A percentile compares a stretch with the other conserved stretches of the same genome.
Conservation (phyloP, 345 rosid species). For the Kandelia obovata region DNA sequence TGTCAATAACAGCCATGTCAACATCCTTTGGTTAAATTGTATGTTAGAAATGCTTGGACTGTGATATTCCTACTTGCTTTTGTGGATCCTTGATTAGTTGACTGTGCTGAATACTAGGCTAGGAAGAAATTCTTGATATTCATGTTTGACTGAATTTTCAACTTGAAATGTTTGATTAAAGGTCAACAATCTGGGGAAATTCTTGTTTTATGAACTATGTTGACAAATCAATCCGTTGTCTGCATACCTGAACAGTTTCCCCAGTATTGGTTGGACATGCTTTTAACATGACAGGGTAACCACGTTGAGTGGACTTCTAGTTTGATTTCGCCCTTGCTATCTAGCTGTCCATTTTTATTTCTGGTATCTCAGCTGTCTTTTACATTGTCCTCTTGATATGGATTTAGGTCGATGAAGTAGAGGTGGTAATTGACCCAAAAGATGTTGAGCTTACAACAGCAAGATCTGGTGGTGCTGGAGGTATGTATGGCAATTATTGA, state of each 20-base stretch:
- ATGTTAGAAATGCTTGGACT: neutral
- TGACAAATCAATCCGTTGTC: neutral
- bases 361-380: neutral
- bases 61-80: neutral
- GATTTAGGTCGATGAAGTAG: slow-evolving; percentile 88
- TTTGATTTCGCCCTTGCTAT: neutral
- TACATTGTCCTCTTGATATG: slow-evolving; percentile 13
- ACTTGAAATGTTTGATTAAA: neutral
- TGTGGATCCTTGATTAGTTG: slow-evolving; percentile 4
- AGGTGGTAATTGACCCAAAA: slow-evolving; percentile 88
- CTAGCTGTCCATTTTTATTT: too few species aligned
- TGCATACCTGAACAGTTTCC: neutral
- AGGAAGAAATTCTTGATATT: too few species aligned
- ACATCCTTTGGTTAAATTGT: neutral
- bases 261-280: neutral
- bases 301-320: neutral
- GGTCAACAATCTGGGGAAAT: neutral
- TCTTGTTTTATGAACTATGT: neutral
- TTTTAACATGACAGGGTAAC: neutral
- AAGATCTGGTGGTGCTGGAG: slow-evolving; percentile 99
- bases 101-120: neutral
- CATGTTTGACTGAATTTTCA: neutral
- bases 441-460: slow-evolving; percentile 94
- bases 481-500: slow-evolving; percentile 34
- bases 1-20: neutral